A percentile compares a stretch with the other conserved stretches of the same genome.
Evolutionary conservation across 768 basidiomycete species (phyloP).

Genomic region (Kwoniella bestiolae): DNA sequence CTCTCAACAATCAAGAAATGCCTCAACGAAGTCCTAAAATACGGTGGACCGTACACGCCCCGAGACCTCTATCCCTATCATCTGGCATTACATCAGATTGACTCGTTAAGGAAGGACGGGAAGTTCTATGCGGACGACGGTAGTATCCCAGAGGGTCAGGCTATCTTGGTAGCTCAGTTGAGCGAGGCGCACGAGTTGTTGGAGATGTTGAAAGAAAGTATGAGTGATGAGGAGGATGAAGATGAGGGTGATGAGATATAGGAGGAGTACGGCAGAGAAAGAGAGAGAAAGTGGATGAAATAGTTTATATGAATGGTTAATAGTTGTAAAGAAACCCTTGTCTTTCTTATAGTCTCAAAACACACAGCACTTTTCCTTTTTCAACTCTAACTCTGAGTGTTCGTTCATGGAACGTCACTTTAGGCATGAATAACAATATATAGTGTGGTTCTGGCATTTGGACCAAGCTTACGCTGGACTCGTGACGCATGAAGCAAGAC

Average conservation of each 20-base stretch:
- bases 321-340: conserved; percentile 5
- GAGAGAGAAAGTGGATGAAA: too few species aligned
- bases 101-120: conserved; percentile 88
- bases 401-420: too few species aligned
- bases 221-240: conserved; percentile 59
- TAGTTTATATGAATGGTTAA: neutral
- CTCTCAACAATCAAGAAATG: conserved; percentile 96
- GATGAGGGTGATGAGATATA: conserved; percentile 25
- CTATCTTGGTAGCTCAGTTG: conserved; percentile 91
- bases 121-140: conserved; percentile 90
- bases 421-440: too few species aligned
- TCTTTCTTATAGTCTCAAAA: neutral
- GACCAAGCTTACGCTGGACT: too few species aligned
- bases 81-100: conserved; percentile 91
- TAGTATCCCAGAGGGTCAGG: conserved; percentile 90
- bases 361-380: neutral
- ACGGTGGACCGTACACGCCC: conserved; percentile 88
- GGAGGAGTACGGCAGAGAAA: too few species aligned
- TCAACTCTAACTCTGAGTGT: too few species aligned
- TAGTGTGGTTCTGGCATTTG: too few species aligned
- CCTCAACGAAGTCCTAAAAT: conserved; percentile 91
- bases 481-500: too few species aligned
- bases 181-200: conserved; percentile 95
- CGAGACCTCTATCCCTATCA: conserved; percentile 96
- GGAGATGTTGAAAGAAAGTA: conserved; percentile 70